phyloP scores from a whole-genome alignment of 768 basidiomycete genomes.

The Calocera cornea region DNA sequence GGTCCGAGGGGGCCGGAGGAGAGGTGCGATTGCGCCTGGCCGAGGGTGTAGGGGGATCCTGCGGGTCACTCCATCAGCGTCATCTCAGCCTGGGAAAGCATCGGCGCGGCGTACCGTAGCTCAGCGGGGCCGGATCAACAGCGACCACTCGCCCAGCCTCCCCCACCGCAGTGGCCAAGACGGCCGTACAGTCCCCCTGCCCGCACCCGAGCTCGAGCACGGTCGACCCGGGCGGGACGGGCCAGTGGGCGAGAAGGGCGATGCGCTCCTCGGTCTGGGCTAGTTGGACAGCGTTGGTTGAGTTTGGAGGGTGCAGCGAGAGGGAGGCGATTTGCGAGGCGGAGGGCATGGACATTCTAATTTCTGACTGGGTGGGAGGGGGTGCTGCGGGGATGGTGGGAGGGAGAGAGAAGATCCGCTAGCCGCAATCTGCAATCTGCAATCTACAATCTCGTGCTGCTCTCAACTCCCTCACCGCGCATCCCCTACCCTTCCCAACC shows the following conservation, averaged over 20 bases:
- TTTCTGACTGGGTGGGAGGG: conserved; percentile 36
- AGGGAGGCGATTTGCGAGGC: conserved; percentile 18
- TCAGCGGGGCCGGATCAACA: conserved; percentile 28
- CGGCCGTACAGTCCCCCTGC: conserved; percentile 31
- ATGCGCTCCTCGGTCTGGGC: conserved; percentile 25
- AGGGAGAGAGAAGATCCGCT: too few species aligned
- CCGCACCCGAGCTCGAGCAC: conserved; percentile 33
- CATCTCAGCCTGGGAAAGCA: not conserved
- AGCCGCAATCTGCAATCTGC: too few species aligned
- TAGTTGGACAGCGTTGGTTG: conserved; percentile 9
- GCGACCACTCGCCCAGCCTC: conserved; percentile 27
- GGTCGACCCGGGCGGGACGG: conserved; percentile 20
- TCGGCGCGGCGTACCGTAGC: conserved; percentile 24
- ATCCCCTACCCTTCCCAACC: too few species aligned
- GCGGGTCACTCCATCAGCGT: not conserved
- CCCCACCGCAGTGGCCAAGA: conserved; percentile 27
- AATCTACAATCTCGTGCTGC: too few species aligned
- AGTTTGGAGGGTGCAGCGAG: conserved; percentile 10
- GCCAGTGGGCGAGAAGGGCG: conserved; percentile 21
- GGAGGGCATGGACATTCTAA: too few species aligned
- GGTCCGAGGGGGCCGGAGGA: conserved; percentile 21
- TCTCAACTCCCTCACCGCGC: too few species aligned
- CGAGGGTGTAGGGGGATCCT: conserved; percentile 29
- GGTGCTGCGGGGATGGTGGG: too few species aligned
- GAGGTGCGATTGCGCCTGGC: conserved; percentile 27